A percentile compares a stretch with the other conserved stretches of the same genome.
Conservation (phyloP, 1,284 basidiomycete genomes). For the Cutaneotrichosporon spelunceum region DNA sequence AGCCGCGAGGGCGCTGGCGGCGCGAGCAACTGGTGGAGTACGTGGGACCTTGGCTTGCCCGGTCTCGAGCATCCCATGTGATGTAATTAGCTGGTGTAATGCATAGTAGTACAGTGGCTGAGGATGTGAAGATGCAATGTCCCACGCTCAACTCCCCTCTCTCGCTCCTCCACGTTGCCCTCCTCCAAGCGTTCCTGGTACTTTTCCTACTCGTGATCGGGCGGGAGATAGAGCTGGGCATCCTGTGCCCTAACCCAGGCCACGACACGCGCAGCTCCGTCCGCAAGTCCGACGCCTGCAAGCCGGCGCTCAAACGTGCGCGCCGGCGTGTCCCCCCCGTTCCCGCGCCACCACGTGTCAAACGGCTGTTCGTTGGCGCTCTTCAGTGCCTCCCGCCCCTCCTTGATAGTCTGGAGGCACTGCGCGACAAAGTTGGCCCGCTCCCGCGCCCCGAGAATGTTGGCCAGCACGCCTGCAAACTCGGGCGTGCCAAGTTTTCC, state of each 20-base stretch:
- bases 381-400: not conserved
- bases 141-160: not conserved
- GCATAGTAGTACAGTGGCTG: not conserved
- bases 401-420: not conserved
- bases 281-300: not conserved
- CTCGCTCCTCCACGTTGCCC: not conserved
- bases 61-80: not conserved
- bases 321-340: not conserved
- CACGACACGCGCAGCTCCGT: not conserved
- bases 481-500: not conserved
- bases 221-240: not conserved
- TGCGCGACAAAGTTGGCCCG: not conserved
- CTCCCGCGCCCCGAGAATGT: not conserved
- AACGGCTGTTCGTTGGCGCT: not conserved
- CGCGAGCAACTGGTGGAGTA: conserved; percentile 15
- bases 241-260: not conserved
- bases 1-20: conserved; percentile 10
- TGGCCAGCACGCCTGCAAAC: not conserved
- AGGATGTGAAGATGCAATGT: not conserved
- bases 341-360: not conserved
- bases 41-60: not conserved
- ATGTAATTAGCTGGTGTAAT: not conserved
- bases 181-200: no score
- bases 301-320: not conserved
- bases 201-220: not conserved